Conservation (phyloP, 352 stramenopile genomes). For the Globisporangium recalcitrans region DNA sequence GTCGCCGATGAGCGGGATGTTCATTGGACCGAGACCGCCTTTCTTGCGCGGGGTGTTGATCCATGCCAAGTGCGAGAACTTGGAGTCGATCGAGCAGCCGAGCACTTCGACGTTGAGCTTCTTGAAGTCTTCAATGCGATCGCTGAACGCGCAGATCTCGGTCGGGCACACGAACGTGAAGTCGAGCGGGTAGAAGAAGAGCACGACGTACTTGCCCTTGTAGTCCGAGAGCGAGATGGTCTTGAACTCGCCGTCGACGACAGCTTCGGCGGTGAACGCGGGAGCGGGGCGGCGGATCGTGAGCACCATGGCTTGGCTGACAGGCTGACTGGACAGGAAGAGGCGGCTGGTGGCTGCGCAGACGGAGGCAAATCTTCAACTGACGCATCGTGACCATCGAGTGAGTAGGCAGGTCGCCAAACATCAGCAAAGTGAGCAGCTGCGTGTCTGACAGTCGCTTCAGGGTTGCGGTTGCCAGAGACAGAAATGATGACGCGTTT, state of each 20-base stretch:
- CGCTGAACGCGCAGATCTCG: conserved; percentile 88
- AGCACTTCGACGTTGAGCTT: conserved; percentile 72
- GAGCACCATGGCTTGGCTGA: conserved; percentile 32
- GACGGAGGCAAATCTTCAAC: conserved; percentile 11
- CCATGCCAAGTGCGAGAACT: conserved; percentile 88
- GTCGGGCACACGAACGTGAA: conserved; percentile 91
- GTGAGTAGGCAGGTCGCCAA: neutral
- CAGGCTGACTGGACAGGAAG: neutral
- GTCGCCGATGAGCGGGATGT: conserved; percentile 89
- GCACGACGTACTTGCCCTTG: conserved; percentile 87
- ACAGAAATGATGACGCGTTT: neutral
- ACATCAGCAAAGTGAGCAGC: neutral
- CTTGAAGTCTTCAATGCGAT: conserved; percentile 76
- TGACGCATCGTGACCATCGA: neutral
- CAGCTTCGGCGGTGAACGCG: conserved; percentile 69
- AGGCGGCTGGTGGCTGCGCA: neutral
- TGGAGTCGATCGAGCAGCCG: conserved; percentile 80
- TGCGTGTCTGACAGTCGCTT: conserved; percentile 2
- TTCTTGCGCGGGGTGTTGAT: conserved; percentile 88
- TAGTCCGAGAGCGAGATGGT: conserved; percentile 81
- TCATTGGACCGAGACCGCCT: conserved; percentile 85
- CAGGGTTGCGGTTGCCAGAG: neutral
- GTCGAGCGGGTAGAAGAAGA: conserved; percentile 92
- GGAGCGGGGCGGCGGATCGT: conserved; percentile 67
- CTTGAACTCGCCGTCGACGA: conserved; percentile 83